Conservation (phyloP, 495 filamentous ascomycete genomes). For the Tetracladium marchalianum region DNA sequence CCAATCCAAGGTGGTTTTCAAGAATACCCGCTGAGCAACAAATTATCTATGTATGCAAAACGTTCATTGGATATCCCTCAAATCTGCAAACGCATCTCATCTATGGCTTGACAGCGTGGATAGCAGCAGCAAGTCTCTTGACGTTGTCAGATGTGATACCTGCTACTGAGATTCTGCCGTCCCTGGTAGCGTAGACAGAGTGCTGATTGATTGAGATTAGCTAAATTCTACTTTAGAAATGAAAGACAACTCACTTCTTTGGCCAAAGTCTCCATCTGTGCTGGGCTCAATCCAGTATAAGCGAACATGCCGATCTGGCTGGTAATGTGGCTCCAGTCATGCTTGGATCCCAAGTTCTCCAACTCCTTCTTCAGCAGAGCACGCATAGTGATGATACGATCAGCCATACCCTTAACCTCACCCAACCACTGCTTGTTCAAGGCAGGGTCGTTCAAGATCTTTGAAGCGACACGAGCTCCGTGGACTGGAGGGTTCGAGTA, state of each 20-base stretch:
- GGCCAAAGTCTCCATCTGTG: conserved; percentile 86
- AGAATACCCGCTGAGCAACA: too few relatives aligned
- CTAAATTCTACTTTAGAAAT: background rate
- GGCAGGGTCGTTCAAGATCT: conserved; percentile 80
- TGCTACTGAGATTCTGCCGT: conserved; percentile 94
- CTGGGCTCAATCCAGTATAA: conserved; percentile 85
- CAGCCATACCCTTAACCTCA: conserved; percentile 98
- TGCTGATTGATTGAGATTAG: conserved; percentile 46
- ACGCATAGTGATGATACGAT: conserved; percentile 98
- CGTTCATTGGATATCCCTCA: too few relatives aligned
- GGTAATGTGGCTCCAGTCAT: conserved; percentile 98
- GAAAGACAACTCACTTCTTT: conserved; percentile 55
- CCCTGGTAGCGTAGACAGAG: conserved; percentile 95
- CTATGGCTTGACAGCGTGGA: conserved; percentile 79
- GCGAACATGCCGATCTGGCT: conserved; percentile 99
- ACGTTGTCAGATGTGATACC: conserved; percentile 93
- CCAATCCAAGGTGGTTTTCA: too few relatives aligned
- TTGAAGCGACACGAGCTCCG: conserved; percentile 85
- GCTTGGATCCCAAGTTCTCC: conserved; percentile 86
- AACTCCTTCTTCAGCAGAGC: conserved; percentile 86
- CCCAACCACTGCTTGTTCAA: conserved; percentile 91
- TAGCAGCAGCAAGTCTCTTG: conserved; percentile 83
- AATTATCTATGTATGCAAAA: too few relatives aligned
- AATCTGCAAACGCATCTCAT: background rate
- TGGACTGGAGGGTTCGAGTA: conserved; percentile 98